Base-by-base conservation (phyloP, 768 basidiomycete species). In the Goffeauzyma gilvescens region DNA sequence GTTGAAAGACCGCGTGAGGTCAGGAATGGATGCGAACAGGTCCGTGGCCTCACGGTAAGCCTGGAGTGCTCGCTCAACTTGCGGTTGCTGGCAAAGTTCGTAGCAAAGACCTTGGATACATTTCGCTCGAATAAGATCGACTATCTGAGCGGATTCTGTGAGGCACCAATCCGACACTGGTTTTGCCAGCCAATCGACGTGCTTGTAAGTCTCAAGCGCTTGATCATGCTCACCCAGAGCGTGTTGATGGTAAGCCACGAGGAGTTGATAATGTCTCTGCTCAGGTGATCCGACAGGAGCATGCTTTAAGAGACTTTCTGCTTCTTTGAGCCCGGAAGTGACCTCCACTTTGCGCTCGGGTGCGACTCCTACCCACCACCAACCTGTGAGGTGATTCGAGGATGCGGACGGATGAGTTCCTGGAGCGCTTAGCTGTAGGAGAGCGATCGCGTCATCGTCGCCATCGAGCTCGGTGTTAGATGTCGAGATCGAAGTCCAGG, bases 191-290 rank as follows among this genome's bases (percentile, higher is more conserved):
- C 85, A 90, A 32, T 68, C 68, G 10, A 65, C 57, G 31, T 65
- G 55, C 24, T 62, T 50, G 17, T 50, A 49, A 24, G 50, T 68
- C 2, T 65, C 51, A 12, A 89, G 64, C 45, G 81, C 84, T 43
- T 75, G 72, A 2, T 67, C 60, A 14, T 76, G 76, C 20, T 72
- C 68, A 21, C 76, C 75, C 6, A 84, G 61, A 0, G 84, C 81
- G 60, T 81, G 84, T 3, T 77, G 75, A 54, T 80, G 79, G 61
- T 83, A 84, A 2, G 81, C 82, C 37, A 82, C 66, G 0, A 74
- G 70, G 44, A 82, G 69, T 49, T 71, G 67, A 13, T 81, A 67
- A 9, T 76, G 75, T 82, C 86, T 51, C 22, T n/a, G n/a, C n/a
- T n/a, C n/a, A n/a, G n/a, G n/a, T n/a, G 37, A 40, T 5, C 9